A percentile compares a stretch with the other conserved stretches of the same genome.
These are phyloP conservation scores for Fusarium mundagurra DNA, from an alignment of 2,329 filamentous ascomycete species.

Conservation along the genomic window DNA sequence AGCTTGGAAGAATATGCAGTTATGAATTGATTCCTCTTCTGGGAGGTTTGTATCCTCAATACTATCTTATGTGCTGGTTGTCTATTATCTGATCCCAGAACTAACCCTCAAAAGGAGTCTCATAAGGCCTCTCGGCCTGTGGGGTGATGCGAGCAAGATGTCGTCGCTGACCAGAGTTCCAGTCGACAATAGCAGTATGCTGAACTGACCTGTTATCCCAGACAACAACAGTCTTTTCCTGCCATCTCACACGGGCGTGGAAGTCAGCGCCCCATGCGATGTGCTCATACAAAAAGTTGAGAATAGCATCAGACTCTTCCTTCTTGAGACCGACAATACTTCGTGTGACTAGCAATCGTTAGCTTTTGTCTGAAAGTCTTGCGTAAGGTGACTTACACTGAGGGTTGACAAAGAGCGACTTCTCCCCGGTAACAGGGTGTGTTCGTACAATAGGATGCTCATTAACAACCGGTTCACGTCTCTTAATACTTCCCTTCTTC, in stretches of 20 bases:
- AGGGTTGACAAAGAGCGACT: conserved; percentile 83
- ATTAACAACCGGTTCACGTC: conserved; percentile 78
- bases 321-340: conserved; percentile 85
- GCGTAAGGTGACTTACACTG: conserved; percentile 69
- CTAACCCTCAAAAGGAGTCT: conserved; percentile 64
- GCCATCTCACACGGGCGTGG: conserved; percentile 80
- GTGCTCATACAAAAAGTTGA: conserved; percentile 74
- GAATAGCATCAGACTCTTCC: conserved; percentile 81
- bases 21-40: neutral
- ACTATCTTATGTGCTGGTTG: neutral
- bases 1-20: neutral
- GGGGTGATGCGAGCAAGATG: conserved; percentile 86
- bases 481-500: conserved; percentile 74
- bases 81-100: neutral
- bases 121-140: conserved; percentile 79
- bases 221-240: conserved; percentile 80
- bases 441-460: conserved; percentile 83
- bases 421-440: conserved; percentile 85
- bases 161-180: conserved; percentile 79
- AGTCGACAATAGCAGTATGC: conserved; percentile 84
- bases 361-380: neutral
- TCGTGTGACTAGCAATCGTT: conserved; percentile 70
- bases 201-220: conserved; percentile 87
- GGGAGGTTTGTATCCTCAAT: neutral
- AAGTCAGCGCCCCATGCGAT: conserved; percentile 68